These are phyloP conservation scores for Nicotiana noctiflora DNA, from an alignment of 257 asterid genomes.

Conservation along the genomic window DNA sequence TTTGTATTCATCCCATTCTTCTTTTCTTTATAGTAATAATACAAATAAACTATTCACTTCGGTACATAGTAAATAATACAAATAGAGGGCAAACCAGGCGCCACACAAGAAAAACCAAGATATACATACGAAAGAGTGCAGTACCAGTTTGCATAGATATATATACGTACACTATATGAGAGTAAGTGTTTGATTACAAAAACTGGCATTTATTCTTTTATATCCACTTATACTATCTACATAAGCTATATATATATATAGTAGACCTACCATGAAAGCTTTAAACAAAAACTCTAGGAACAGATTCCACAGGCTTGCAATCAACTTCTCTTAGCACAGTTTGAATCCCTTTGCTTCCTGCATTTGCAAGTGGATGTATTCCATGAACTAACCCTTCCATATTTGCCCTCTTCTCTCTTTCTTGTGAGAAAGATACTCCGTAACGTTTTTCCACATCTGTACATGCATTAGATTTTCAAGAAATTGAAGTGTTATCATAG, in stretches of 20 bases:
- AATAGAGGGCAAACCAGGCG: no score
- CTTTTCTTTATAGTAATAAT: no score
- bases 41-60: no score
- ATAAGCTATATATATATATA: not conserved
- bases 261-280: not conserved
- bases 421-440: slow-evolving; percentile 36
- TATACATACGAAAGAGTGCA: no score
- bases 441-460: slow-evolving; percentile 57
- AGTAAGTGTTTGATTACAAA: no score
- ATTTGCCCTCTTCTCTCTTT: slow-evolving; percentile 50
- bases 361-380: slow-evolving; percentile 81
- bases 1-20: no score
- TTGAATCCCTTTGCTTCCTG: slow-evolving; percentile 49
- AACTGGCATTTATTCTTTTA: no score
- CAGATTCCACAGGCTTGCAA: slow-evolving; percentile 27
- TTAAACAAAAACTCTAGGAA: slow-evolving; percentile 42
- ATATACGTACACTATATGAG: no score
- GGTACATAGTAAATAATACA: no score
- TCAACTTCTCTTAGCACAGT: slow-evolving; percentile 78
- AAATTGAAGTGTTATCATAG: no score
- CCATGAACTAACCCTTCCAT: slow-evolving; percentile 56
- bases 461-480: not conserved
- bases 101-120: no score
- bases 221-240: not conserved
- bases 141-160: no score